These are phyloP conservation scores for Seiridium unicorne DNA, from an alignment of 2,329 filamentous ascomycete species.

Conservation along the genomic window DNA sequence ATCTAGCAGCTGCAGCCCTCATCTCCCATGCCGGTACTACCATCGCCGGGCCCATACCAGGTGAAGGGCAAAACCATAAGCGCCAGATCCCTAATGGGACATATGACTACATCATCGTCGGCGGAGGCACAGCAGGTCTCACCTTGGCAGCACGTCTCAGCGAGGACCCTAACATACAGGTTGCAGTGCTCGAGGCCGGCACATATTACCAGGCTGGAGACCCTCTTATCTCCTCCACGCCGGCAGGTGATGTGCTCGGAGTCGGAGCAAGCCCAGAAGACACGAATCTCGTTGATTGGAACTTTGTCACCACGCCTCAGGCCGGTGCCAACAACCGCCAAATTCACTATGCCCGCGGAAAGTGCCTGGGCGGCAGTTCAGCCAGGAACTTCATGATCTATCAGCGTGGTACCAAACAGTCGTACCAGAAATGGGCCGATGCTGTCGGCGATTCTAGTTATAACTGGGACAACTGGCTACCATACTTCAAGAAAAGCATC, in stretches of 20 bases:
- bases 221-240: conserved; percentile 13
- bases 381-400: conserved; percentile 30
- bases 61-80: background rate
- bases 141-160: conserved; percentile 6
- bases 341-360: conserved; percentile 26
- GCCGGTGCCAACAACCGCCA: conserved; percentile 6
- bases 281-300: conserved; percentile 20
- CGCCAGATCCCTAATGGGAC: background rate
- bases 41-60: background rate
- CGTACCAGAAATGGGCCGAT: conserved; percentile 22
- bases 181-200: conserved; percentile 13
- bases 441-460: conserved; percentile 21
- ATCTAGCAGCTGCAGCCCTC: background rate
- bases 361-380: conserved; percentile 26
- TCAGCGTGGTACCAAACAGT: conserved; percentile 17
- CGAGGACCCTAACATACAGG: conserved; percentile 6
- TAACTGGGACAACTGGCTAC: conserved; percentile 21
- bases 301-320: conserved; percentile 20
- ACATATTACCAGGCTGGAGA: conserved; percentile 11
- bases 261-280: conserved; percentile 11
- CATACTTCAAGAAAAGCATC: conserved; percentile 22
- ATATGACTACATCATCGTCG: conserved; percentile 13
- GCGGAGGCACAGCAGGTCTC: conserved; percentile 12
- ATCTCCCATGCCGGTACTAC: background rate
- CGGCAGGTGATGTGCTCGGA: conserved; percentile 17